Base-by-base conservation (phyloP, 495 filamentous ascomycete genomes). In the Neurospora sp. region DNA sequence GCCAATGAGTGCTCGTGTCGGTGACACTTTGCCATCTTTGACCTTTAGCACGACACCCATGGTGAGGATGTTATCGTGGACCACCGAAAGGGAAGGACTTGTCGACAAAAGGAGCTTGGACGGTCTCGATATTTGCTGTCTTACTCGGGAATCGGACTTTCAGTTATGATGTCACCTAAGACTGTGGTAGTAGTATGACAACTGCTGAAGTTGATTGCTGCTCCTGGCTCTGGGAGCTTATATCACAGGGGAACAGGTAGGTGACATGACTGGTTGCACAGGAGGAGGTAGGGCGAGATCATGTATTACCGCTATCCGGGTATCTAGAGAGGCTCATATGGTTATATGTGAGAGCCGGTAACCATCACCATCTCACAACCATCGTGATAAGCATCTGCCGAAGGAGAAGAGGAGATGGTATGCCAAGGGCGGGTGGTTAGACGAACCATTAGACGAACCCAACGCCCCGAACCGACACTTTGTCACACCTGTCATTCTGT, bases 21-120 rank as follows among this genome's bases (percentile, higher is more conserved):
- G 77, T 8, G 77, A 79, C 68, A 77, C 74, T 16, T 78, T 80
- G 59, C 72, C 77, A 53, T 76, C 77, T 40, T 76, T 75, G 44
- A 76, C 20, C 40, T 75, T 74, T 70, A 83, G 77, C 37, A 71
- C 77, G 76, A 81, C 70, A 70, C 70, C 78, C 80, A 82, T 82
- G 66, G 40, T 73, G 20, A 27, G 40, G 70, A 66, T 18, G 14
- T 0, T 69, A 20, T 69, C n/a, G 1, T 46, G 35, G 4, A 0
- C 68, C 35, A 0, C 37, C n/a, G n/a, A n/a, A n/a, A n/a, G n/a
- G n/a, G 53, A 61, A 31, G 12, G 1, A 35, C 27, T 31, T 35
- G 27, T 66, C 14, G 27, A 35, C 7, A 8, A 18, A 9, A 18
- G 7, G 6, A 16, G 53, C 53, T 61, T 27, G 22, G 40, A 37